These are phyloP conservation scores for Erysimum cheiranthoides DNA, from an alignment of 345 rosid genomes.

Conservation along the genomic window DNA sequence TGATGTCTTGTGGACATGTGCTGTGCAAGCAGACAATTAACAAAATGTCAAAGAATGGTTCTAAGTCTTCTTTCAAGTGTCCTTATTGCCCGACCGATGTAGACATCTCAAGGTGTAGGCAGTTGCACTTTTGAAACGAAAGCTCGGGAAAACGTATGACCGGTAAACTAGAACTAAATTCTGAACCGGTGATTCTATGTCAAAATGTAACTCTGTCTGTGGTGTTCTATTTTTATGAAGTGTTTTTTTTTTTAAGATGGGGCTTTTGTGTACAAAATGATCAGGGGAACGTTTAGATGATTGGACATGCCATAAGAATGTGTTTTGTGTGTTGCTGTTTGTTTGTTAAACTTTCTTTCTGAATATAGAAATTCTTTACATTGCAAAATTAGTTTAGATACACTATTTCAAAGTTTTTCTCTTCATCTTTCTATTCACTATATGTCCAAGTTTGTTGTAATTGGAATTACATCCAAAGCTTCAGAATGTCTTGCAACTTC, in stretches of 20 bases:
- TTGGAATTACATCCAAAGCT: too few relatives aligned
- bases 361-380: slow-evolving; percentile 43
- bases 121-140: slow-evolving; percentile 52
- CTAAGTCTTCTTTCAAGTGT: slow-evolving; percentile 67
- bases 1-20: slow-evolving; percentile 82
- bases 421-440: background rate
- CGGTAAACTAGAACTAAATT: slow-evolving; percentile 18
- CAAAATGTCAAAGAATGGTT: slow-evolving; percentile 75
- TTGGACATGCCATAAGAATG: slow-evolving; percentile 16
- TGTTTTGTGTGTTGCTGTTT: slow-evolving; percentile 38
- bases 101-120: slow-evolving; percentile 59
- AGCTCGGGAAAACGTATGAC: background rate
- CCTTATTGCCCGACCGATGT: slow-evolving; percentile 77
- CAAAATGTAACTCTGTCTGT: slow-evolving; percentile 32
- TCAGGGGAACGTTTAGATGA: slow-evolving; percentile 28
- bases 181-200: slow-evolving; percentile 17
- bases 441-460: too few relatives aligned
- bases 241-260: background rate
- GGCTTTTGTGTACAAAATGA: slow-evolving; percentile 22
- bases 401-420: background rate
- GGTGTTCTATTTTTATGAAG: slow-evolving; percentile 28
- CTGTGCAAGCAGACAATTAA: slow-evolving; percentile 76
- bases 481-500: too few relatives aligned
- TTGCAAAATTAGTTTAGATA: background rate
- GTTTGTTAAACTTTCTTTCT: slow-evolving; percentile 22